Evolutionary conservation across 768 basidiomycete species (phyloP), one percentile per base, ranked within the genome.

Genomic region (Hericium coralloides): DNA sequence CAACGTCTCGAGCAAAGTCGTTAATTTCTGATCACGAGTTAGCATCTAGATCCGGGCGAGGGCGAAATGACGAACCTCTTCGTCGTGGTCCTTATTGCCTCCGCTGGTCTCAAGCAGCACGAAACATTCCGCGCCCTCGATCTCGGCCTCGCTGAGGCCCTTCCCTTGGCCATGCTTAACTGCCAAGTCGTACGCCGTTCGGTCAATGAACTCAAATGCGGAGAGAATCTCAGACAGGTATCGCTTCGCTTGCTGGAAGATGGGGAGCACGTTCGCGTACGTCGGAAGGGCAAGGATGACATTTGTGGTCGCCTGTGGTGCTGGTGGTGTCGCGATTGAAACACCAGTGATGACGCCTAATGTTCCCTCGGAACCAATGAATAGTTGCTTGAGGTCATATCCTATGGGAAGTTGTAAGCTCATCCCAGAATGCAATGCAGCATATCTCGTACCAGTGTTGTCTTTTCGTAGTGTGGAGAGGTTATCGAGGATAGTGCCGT

Each of bases 371-470:
- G 90, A 86, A 12, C 97, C 97, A 63, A 99, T 97, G 73, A 98
- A 99, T 17, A 99, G 80, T 66, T 99, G 97, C 71, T 99, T 98
- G 49, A 99, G 77, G 70, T 99, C 97, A 68, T 97, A 98, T 12
- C 97, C 95, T 62, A 15, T 2, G 17, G 17, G 14, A 6, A 6
- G 52, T 93, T 93, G 52, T 20, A 6, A 31, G 31, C 31, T 31
- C 7, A 31, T 0, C 31, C 31, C 31, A 6, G 31, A 39, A 23
- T 12, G 22, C 0, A 23, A 25, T 22, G 20, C 48, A 7, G 50
- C 4, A 31, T 4, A 65, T 10, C 26, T 8, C 80, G 51, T 59
- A 90, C 94, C 95, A 2, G 97, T 98, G 68, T 98, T 98, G 70
- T 98, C 97, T 72, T 99, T 99, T 52, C 97, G 82, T 55, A 98